Percentiles rank a stretch among this genome's conserved stretches.
These are phyloP conservation scores for Aspergillus awamori DNA, from an alignment of 2,329 filamentous ascomycete genomes.

Conservation along the genomic window DNA sequence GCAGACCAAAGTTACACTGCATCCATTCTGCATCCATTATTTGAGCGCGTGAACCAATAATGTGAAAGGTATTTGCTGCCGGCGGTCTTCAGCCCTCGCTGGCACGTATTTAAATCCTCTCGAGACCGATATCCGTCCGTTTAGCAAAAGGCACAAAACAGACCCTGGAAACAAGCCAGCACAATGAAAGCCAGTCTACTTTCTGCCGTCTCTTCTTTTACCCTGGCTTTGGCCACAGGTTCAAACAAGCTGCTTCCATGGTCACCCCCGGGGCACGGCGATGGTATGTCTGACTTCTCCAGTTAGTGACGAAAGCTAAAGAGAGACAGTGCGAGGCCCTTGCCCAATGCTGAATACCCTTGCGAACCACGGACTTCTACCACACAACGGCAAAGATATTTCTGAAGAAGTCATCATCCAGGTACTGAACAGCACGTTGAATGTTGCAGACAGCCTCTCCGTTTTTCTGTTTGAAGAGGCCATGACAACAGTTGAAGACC, in stretches of 20 bases:
- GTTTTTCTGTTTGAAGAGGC: slow-evolving; percentile 26
- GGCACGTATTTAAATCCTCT: no score
- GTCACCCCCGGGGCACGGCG: not conserved
- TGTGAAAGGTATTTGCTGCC: no score
- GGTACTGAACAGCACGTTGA: slow-evolving; percentile 13
- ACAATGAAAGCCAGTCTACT: not conserved
- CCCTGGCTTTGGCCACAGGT: not conserved
- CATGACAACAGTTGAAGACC: slow-evolving; percentile 21
- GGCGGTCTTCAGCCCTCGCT: no score
- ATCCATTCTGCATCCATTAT: no score
- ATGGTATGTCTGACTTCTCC: not conserved
- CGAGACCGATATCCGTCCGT: no score
- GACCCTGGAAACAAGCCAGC: not conserved
- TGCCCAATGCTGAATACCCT: slow-evolving; percentile 58
- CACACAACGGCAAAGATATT: slow-evolving; percentile 50
- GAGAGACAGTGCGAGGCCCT: slow-evolving; percentile 33
- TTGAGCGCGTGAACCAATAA: no score
- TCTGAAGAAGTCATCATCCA: slow-evolving; percentile 21
- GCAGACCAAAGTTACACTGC: no score
- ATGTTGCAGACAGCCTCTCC: slow-evolving; percentile 24
- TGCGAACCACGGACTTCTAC: slow-evolving; percentile 56
- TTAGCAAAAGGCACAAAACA: no score
- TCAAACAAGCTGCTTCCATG: not conserved
- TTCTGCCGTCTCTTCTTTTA: not conserved
- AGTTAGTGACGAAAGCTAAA: not conserved